phyloP scores from a whole-genome alignment of 805 yeast genomes.

The Zygotorulaspora chibaensis region DNA sequence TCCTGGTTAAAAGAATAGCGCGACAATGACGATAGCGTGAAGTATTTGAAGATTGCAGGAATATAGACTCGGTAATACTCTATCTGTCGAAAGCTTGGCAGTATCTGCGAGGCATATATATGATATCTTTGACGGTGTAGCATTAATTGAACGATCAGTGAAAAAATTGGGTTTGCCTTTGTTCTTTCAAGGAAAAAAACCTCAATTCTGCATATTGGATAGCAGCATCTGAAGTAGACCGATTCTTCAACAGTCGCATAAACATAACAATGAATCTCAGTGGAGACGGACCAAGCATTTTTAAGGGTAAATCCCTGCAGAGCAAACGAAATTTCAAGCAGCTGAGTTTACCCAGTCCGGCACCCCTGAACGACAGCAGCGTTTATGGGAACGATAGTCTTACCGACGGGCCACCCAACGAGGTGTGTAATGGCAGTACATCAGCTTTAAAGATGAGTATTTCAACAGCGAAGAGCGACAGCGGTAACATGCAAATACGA shows the following conservation, averaged over 20 bases:
- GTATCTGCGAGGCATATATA: not conserved
- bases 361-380: not conserved
- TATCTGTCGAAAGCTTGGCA: not conserved
- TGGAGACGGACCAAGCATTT: slow-evolving; percentile 14
- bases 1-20: too few species aligned
- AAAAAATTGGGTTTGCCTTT: too few species aligned
- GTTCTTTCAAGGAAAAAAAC: too few species aligned
- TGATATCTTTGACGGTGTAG: not conserved
- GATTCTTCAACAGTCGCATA: not conserved
- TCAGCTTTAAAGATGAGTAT: slow-evolving; percentile 12
- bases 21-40: too few species aligned
- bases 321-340: slow-evolving; percentile 54
- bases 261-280: slow-evolving; percentile 8
- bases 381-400: not conserved
- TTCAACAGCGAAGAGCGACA: not conserved
- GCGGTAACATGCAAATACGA: slow-evolving; percentile 18
- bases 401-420: not conserved
- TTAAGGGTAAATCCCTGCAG: slow-evolving; percentile 46
- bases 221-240: not conserved
- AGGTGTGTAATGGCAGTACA: not conserved
- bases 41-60: not conserved
- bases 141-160: not conserved
- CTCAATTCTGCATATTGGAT: too few species aligned
- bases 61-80: not conserved
- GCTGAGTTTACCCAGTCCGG: slow-evolving; percentile 38